Evolutionary conservation across 768 basidiomycete genomes (phyloP).

Genomic region (Phallus indusiatus): DNA sequence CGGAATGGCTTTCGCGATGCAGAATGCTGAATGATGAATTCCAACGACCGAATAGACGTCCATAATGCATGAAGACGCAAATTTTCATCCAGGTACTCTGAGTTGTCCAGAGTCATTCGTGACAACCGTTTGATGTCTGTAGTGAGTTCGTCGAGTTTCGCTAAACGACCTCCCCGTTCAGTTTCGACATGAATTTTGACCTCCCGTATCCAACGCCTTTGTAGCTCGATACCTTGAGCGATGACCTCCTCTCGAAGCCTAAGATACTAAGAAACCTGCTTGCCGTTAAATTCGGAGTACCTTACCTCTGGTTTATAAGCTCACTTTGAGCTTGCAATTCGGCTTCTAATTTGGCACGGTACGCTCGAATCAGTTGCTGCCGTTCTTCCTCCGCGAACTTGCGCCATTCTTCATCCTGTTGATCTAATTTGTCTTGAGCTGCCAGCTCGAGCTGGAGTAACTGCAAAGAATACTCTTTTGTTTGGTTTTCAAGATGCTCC

Average conservation of each 20-base stretch:
- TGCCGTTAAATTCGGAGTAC: background rate
- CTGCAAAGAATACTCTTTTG: slow-evolving; percentile 71
- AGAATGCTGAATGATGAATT: slow-evolving; percentile 51
- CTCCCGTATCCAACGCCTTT: slow-evolving; percentile 92
- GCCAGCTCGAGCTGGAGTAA: slow-evolving; percentile 78
- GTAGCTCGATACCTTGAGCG: slow-evolving; percentile 94
- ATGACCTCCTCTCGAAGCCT: slow-evolving; percentile 93
- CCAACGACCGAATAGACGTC: slow-evolving; percentile 81
- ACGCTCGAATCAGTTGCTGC: slow-evolving; percentile 58
- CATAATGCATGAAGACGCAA: slow-evolving; percentile 85
- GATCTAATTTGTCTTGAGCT: slow-evolving; percentile 74
- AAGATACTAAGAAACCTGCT: background rate
- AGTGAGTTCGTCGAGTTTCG: slow-evolving; percentile 90
- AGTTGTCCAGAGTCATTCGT: slow-evolving; percentile 85
- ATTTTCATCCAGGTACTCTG: slow-evolving; percentile 85
- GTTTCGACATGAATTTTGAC: slow-evolving; percentile 94
- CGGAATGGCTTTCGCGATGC: slow-evolving; percentile 76
- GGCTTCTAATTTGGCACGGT: slow-evolving; percentile 75
- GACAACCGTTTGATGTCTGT: slow-evolving; percentile 86
- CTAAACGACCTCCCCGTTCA: slow-evolving; percentile 90
- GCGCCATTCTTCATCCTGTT: slow-evolving; percentile 79
- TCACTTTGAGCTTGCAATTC: slow-evolving; percentile 86
- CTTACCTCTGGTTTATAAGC: slow-evolving; percentile 89
- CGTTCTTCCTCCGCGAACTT: slow-evolving; percentile 75
- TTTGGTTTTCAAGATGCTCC: slow-evolving; percentile 68